Percentiles rank a stretch among this genome's conserved stretches.
Evolutionary conservation across 164 flowering plant genomes (phyloP).

Genomic region (Taxillus chinensis): DNA sequence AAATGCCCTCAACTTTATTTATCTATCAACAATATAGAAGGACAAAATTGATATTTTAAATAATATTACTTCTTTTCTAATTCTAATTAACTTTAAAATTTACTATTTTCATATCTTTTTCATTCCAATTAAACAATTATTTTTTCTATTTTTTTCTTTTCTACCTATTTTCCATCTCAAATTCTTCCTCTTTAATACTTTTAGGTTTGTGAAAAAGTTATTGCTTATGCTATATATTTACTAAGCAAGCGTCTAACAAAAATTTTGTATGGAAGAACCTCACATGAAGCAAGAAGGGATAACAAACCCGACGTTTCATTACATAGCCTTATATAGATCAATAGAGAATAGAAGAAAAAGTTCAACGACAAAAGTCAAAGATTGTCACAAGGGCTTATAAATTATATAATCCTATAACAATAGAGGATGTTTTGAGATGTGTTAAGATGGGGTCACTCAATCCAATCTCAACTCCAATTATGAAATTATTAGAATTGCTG

Average conservation of each 20-base stretch:
- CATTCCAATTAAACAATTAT: too few relatives aligned
- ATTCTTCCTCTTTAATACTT: too few relatives aligned
- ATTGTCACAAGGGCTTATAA: neutral
- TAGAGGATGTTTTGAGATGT: neutral
- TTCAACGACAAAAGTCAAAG: too few relatives aligned
- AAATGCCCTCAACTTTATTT: too few relatives aligned
- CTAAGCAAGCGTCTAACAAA: neutral
- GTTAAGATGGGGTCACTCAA: conserved; percentile 7
- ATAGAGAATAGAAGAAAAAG: neutral
- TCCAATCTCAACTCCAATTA: conserved; percentile 4
- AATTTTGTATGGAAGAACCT: neutral
- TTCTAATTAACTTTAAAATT: too few relatives aligned
- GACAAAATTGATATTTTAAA: too few relatives aligned
- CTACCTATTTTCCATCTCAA: too few relatives aligned
- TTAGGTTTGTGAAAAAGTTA: neutral
- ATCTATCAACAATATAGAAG: too few relatives aligned
- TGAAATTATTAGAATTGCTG: neutral
- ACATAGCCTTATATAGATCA: neutral
- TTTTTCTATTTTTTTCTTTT: too few relatives aligned
- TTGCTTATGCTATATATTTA: neutral
- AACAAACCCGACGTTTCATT: neutral
- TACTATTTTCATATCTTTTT: too few relatives aligned
- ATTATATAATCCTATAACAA: neutral
- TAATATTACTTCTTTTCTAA: too few relatives aligned
- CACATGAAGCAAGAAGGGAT: neutral